These are phyloP conservation scores for Orychophragmus violaceus DNA, from an alignment of 345 rosid genomes.

Conservation along the genomic window DNA sequence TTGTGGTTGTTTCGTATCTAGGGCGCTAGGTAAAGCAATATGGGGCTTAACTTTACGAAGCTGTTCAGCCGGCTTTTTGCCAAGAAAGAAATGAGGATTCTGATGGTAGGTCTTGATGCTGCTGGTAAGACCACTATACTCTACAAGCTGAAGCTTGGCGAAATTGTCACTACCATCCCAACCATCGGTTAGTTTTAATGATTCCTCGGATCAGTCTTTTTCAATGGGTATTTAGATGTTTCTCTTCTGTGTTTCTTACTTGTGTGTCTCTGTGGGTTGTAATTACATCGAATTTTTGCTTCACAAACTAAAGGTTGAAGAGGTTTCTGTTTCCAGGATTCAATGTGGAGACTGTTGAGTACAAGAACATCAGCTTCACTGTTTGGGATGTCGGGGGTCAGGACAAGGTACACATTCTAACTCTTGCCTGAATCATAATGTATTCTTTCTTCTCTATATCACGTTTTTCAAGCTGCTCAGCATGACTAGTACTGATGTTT, in stretches of 20 bases:
- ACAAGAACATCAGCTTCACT: slow-evolving; percentile 75
- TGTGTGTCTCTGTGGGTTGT: background rate
- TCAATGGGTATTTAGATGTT: background rate
- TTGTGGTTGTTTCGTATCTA: too few species aligned
- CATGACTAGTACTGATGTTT: background rate
- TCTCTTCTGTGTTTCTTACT: background rate
- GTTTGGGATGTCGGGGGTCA: slow-evolving; percentile 93
- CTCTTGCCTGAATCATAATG: background rate
- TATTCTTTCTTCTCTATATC: background rate
- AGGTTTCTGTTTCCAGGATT: slow-evolving; percentile 45
- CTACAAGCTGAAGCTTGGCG: slow-evolving; percentile 82
- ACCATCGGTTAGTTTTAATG: slow-evolving; percentile 49
- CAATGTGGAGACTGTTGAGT: slow-evolving; percentile 91
- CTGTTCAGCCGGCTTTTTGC: slow-evolving; percentile 2
- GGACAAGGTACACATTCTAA: slow-evolving; percentile 54
- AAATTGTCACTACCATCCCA: slow-evolving; percentile 78
- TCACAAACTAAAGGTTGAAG: too few species aligned
- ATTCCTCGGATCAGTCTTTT: background rate
- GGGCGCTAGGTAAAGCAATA: too few species aligned
- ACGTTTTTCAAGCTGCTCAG: background rate
- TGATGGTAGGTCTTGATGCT: slow-evolving; percentile 50
- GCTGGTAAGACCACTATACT: too few species aligned
- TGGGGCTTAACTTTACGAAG: slow-evolving; percentile 1
- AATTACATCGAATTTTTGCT: too few species aligned
- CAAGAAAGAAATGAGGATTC: slow-evolving; percentile 1